phyloP scores from a whole-genome alignment of 352 stramenopile genomes.

The Phytophthora constricta region DNA sequence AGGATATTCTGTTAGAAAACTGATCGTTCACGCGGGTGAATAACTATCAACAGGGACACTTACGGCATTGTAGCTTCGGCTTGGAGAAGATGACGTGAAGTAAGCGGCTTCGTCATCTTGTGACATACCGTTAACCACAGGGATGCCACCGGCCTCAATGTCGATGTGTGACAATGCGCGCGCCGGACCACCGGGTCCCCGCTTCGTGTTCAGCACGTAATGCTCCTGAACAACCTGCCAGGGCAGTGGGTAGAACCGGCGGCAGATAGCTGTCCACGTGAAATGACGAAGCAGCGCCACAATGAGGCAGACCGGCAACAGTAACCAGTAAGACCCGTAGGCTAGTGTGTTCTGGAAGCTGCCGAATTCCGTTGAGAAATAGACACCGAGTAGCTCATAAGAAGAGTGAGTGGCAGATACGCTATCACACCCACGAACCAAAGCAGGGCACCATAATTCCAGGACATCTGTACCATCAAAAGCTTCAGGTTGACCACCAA shows the following conservation, averaged over 20 bases:
- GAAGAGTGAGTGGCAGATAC: constrained; percentile 67
- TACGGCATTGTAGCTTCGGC: constrained; percentile 34
- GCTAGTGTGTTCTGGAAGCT: constrained; percentile 77
- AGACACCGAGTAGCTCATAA: constrained; percentile 68
- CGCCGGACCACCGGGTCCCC: constrained; percentile 22
- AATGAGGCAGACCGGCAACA: constrained; percentile 61
- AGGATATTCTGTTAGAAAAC: constrained; percentile 13
- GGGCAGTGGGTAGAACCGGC: constrained; percentile 72
- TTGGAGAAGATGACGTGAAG: constrained; percentile 49
- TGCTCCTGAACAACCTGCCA: constrained; percentile 88
- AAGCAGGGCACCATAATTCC: constrained; percentile 46
- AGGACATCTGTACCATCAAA: constrained; percentile 80
- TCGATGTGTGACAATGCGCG: constrained; percentile 46
- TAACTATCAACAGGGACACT: constrained; percentile 7
- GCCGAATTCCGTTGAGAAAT: constrained; percentile 76
- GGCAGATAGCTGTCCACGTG: constrained; percentile 74
- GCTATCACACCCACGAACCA: constrained; percentile 37
- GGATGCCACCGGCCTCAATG: constrained; percentile 61
- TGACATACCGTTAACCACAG: constrained; percentile 45
- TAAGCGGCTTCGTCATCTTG: constrained; percentile 48
- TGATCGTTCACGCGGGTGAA: background rate
- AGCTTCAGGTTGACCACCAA: constrained; percentile 95
- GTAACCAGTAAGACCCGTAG: constrained; percentile 73
- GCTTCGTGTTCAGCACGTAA: constrained; percentile 59
- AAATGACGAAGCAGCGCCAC: constrained; percentile 74